Evolutionary conservation across 305 asterid genomes (phyloP), one percentile per base, ranked within the genome.

Genomic region (Fraxinus xanthoxyloides): DNA sequence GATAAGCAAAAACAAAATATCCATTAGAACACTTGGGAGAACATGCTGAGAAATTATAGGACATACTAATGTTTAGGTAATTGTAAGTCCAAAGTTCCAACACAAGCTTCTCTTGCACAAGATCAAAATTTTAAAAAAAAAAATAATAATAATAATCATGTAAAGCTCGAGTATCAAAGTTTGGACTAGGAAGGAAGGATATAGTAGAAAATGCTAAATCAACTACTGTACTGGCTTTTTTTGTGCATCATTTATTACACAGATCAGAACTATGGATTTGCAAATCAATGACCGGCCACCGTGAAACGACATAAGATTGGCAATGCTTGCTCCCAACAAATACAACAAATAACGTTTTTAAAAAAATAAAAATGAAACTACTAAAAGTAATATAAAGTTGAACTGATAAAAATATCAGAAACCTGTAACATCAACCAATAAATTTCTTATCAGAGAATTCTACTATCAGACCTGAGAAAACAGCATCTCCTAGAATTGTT

Each of bases 401-500:
- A 73, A 76, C 40, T 36, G 63, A 30, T 34, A 31, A 67, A 77
- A 83, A 82, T 40, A 69, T 76, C 43, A 61, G 78, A 82, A 79
- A 85, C 80, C 67, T 5, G 26, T 59, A 40, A 17, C 23, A 34
- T 69, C 36, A 0, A 46, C 35, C 56, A 19, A 2, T 72, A 56
- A 38, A 24, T n/a, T 28, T 30, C 23, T 21, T 12, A 26, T 21
- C 34, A 77, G 67, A 72, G 72, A 23, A 79, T 72, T 83, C 43
- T 69, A 69, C 35, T 65, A 78, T 77, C 84, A 65, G 79, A 92
- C 99, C 98, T 88, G 99, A 92, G 88, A 91, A 93, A 89, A 93
- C 95, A 76, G 88, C 88, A 83, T 90, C 92, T 77, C 97, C 97
- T 63, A 30, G 87, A 87, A 95, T 89, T 65, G 97, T 93, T 89